Percentiles rank a stretch among this genome's conserved stretches.
These are phyloP conservation scores for Beauveria varroae DNA, from an alignment of 2,329 filamentous ascomycete species.

Conservation along the genomic window DNA sequence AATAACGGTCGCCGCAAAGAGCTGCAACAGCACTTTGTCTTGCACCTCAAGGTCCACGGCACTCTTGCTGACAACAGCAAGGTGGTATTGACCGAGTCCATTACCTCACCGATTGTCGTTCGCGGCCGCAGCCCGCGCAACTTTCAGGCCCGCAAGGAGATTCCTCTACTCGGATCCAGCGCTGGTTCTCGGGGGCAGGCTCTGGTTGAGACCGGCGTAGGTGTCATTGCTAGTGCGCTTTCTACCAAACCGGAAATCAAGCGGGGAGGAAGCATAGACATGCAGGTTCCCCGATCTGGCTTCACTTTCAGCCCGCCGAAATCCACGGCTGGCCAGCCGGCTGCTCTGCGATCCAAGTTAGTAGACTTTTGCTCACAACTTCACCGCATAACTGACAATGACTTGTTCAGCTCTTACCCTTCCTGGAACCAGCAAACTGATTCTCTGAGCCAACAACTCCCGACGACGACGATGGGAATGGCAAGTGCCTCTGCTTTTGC, in stretches of 20 bases:
- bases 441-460: slow-evolving; percentile 37
- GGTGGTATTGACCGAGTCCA: slow-evolving; percentile 72
- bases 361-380: slow-evolving; percentile 19
- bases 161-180: slow-evolving; percentile 72
- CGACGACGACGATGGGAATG: slow-evolving; percentile 43
- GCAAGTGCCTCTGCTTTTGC: slow-evolving; percentile 40
- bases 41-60: slow-evolving; percentile 78
- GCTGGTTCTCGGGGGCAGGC: slow-evolving; percentile 73
- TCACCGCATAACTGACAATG: slow-evolving; percentile 19
- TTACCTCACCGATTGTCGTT: slow-evolving; percentile 87
- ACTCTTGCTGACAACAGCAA: slow-evolving; percentile 79
- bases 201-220: slow-evolving; percentile 54
- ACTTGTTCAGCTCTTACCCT: slow-evolving; percentile 44
- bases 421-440: slow-evolving; percentile 36
- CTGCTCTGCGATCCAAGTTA: slow-evolving; percentile 51
- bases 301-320: slow-evolving; percentile 54
- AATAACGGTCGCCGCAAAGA: slow-evolving; percentile 95
- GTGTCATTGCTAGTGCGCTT: slow-evolving; percentile 51
- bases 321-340: slow-evolving; percentile 44
- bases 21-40: slow-evolving; percentile 89
- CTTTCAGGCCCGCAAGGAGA: slow-evolving; percentile 89
- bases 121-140: slow-evolving; percentile 88
- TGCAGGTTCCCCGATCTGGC: slow-evolving; percentile 48
- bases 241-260: slow-evolving; percentile 48
- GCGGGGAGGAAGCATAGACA: slow-evolving; percentile 39